Conservation (phyloP, 1,139 yeast species). For the Yamadazyma conglobata region DNA sequence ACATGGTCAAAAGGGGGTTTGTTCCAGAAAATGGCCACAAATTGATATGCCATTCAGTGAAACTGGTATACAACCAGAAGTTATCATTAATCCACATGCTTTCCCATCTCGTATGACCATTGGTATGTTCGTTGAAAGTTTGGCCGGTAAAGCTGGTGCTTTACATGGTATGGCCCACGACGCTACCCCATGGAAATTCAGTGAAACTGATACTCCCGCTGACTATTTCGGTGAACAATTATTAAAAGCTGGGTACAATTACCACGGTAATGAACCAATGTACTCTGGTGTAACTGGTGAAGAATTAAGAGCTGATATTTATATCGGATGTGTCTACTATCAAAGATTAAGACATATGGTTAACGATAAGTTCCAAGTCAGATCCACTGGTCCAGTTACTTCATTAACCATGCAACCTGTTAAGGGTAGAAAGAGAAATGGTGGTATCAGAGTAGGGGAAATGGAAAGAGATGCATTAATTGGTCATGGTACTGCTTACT, state of each 20-base stretch:
- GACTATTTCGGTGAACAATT: conserved; percentile 96
- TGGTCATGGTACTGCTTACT: conserved; percentile 98
- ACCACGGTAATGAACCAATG: conserved; percentile 98
- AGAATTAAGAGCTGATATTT: conserved; percentile 92
- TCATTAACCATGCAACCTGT: conserved; percentile 98
- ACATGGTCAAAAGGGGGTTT: conserved; percentile 99
- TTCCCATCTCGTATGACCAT: conserved; percentile 99
- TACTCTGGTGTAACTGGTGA: conserved; percentile 99
- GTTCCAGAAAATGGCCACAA: conserved; percentile 97
- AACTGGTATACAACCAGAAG: conserved; percentile 94
- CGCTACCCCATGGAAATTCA: conserved; percentile 94
- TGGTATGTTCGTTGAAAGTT: conserved; percentile 98
- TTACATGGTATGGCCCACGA: conserved; percentile 97
- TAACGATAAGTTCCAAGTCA: conserved; percentile 97
- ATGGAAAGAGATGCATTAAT: conserved; percentile 99
- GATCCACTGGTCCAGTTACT: conserved; percentile 98
- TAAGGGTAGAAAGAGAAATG: conserved; percentile 97
- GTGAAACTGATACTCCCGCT: conserved; percentile 92
- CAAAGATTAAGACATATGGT: conserved; percentile 99
- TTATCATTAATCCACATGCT: conserved; percentile 96
- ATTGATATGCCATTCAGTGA: conserved; percentile 97
- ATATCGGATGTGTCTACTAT: conserved; percentile 94
- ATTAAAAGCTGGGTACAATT: conserved; percentile 83
- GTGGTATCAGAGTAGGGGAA: conserved; percentile 99
- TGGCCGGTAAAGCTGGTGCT: conserved; percentile 98